Evolutionary conservation across 2,329 filamentous ascomycete genomes (phyloP), one percentile per base, ranked within the genome.

Genomic region (Capronia coronata): DNA sequence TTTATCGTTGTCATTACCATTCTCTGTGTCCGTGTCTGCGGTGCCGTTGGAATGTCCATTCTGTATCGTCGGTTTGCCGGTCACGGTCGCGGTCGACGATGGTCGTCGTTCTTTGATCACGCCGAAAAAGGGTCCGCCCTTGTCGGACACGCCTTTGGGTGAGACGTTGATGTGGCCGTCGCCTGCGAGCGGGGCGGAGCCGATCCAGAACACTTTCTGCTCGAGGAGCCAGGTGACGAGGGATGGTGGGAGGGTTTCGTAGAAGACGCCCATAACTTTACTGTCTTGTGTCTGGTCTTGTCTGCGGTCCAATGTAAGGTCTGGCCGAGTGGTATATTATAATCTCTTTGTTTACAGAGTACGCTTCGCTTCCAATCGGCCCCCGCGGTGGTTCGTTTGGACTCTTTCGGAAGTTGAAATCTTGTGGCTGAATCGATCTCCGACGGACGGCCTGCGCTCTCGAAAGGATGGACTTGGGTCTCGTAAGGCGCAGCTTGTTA

Each of bases 141-240:
- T 88, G 46, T 86, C 84, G 0, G 84, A 88, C 48, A 87, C 69
- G 61, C 54, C 54, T 66, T 90, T 88, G 42, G 86, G 84, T 0
- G 84, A 89, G 48, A 88, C 69, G 61, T 90, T 90, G 70, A 90
- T 73, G 68, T 90, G 85, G 2, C 56, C 56, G 1, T 71, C 67
- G 16, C 78, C 82, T n/a, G 75, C 74, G 21, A 80, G 75, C 0
- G 85, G 84, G 0, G 86, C 84, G 11, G 83, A 86, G 34, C 80
- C 83, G 9, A 85, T 82, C 71, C 84, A 89, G 75, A 89, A 89
- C 60, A 90, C 70, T 48, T 82, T 78, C 30, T 90, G 86, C 9
- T 71, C 66, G 41, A 81, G 72, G 43, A 82, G 77, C 83, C 84
- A 89, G 34, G 72, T 67, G 49, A 74, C 71, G 27, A 86, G 74